Evolutionary conservation across 1,284 basidiomycete species (phyloP).

Genomic region (Pterulicium gracile): DNA sequence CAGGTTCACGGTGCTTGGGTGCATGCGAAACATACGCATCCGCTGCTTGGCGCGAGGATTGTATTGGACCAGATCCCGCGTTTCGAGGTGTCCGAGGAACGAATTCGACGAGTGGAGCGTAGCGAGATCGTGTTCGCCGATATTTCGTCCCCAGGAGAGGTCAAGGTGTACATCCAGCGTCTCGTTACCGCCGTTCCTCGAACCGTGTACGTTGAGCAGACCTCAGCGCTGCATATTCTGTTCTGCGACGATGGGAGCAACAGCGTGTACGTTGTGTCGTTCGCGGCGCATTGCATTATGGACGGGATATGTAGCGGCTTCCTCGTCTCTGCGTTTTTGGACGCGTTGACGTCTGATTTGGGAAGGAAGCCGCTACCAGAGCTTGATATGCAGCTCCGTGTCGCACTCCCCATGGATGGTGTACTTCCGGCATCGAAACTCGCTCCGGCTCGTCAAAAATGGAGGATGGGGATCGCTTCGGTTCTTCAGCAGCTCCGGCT

Average conservation of each 20-base stretch:
- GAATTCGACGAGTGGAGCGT: slow-evolving; percentile 17
- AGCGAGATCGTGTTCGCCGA: slow-evolving; percentile 25
- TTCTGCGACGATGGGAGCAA: slow-evolving; percentile 20
- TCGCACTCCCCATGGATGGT: slow-evolving; percentile 27
- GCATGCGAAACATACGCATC: slow-evolving; percentile 31
- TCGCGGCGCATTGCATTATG: slow-evolving; percentile 33
- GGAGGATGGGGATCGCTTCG: slow-evolving; percentile 35
- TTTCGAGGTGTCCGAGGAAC: slow-evolving; percentile 28
- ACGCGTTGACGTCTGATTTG: slow-evolving; percentile 24
- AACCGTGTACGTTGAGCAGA: slow-evolving; percentile 24
- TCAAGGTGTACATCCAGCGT: slow-evolving; percentile 17
- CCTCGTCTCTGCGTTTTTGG: slow-evolving; percentile 32
- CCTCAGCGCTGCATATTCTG: slow-evolving; percentile 28
- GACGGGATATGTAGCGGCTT: slow-evolving; percentile 35
- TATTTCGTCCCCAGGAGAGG: slow-evolving; percentile 22
- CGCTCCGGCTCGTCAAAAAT: slow-evolving; percentile 27
- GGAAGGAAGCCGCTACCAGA: slow-evolving; percentile 11
- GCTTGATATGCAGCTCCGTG: slow-evolving; percentile 28
- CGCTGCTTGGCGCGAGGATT: slow-evolving; percentile 32
- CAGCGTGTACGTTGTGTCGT: slow-evolving; percentile 29
- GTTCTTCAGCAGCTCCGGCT: slow-evolving; percentile 25
- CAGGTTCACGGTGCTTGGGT: slow-evolving; percentile 31
- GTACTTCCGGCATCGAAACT: slow-evolving; percentile 22
- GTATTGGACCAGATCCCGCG: slow-evolving; percentile 15
- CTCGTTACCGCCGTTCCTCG: slow-evolving; percentile 21